Evolutionary conservation across 495 filamentous ascomycete genomes (phyloP).

Genomic region (Lichenothelia convexa): DNA sequence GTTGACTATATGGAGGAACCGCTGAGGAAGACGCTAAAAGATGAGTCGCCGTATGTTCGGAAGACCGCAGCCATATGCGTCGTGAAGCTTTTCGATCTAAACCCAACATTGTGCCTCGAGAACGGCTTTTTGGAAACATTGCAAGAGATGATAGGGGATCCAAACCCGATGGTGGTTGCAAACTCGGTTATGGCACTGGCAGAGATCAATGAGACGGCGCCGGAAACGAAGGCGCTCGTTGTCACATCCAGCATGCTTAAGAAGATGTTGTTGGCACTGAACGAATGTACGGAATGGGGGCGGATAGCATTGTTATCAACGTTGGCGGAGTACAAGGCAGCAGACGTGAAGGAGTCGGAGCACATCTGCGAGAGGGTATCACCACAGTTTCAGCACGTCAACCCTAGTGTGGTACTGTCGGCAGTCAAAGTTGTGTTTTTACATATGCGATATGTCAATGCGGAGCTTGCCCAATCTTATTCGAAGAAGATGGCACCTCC

Average conservation of each 20-base stretch:
- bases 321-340: constrained; percentile 68
- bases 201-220: constrained; percentile 78
- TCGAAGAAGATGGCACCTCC: constrained; percentile 97
- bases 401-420: constrained; percentile 86
- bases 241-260: constrained; percentile 69
- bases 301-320: constrained; percentile 83
- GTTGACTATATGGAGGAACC: constrained; percentile 99
- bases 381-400: constrained; percentile 97
- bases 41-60: constrained; percentile 95
- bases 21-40: constrained; percentile 82
- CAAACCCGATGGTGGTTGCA: constrained; percentile 97
- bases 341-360: constrained; percentile 86
- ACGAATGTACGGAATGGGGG: constrained; percentile 99
- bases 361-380: constrained; percentile 95
- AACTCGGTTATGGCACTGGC: constrained; percentile 87
- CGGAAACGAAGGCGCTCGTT: constrained; percentile 71
- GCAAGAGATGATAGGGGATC: constrained; percentile 91
- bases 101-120: constrained; percentile 77
- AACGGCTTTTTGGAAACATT: constrained; percentile 93
- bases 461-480: constrained; percentile 63
- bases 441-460: constrained; percentile 73
- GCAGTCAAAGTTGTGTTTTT: constrained; percentile 96
- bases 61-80: constrained; percentile 98
- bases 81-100: constrained; percentile 92
- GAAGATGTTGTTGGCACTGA: constrained; percentile 90